Evolutionary conservation across 1,139 yeast genomes (phyloP), one percentile per base, ranked within the genome.

Genomic region (Candida sojae): DNA sequence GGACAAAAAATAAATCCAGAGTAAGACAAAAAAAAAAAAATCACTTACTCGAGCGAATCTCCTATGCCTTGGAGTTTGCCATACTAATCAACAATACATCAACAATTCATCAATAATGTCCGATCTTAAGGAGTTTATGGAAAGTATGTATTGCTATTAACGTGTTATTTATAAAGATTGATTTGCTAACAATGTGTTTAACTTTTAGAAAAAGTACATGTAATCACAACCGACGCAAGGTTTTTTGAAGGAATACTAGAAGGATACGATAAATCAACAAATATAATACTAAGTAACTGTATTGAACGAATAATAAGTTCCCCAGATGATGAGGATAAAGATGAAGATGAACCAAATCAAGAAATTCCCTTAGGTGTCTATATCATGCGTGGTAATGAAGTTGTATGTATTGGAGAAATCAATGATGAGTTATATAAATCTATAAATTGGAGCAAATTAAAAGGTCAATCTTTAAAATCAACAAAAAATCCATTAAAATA

Each of bases 191-290:
- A 21, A 23, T 32, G 32, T 23, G 7, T 6, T 3, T 17, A 17
- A 17, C 21, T 26, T 25, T 44, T 54, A 77, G 84, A 79, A 54
- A 73, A 73, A 55, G 92, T 91, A 10, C 78, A 87, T 48, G 80
- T 91, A 10, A 75, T 92, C 47, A 86, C 96, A n/a, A 81, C 95
- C 2, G 96, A 89, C 61, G 97, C 96, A 17, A 72, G 91, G 48
- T 70, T 82, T 51, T 81, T 84, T 48, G 77, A 81, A 62, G 98
- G 97, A 1, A 74, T 68, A 28, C 77, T 92, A 37, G 85, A 84
- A 61, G 96, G 97, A 21, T 91, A 77, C 60, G 98, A 92, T 64
- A 85, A 86, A 58, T 75, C 86, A 44, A 86, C 96, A 28, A 92
- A 92, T 61, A 60, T 92, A 21, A 75, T 90, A 38, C 71, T 92